Conservation (phyloP, 495 filamentous ascomycete genomes). For the Tuber umbilicatum region DNA sequence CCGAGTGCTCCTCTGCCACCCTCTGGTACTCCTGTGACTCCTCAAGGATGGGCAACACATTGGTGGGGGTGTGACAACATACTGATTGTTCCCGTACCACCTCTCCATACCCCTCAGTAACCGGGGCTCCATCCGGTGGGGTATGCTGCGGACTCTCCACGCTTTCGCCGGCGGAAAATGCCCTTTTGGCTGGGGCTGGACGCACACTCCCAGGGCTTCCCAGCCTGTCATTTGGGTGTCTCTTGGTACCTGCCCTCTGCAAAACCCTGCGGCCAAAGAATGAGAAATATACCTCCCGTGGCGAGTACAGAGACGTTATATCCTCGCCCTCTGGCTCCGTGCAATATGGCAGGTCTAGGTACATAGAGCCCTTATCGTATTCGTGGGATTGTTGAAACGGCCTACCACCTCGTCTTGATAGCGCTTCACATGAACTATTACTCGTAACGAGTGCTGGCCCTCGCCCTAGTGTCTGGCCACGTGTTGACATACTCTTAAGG, state of each 20-base stretch:
- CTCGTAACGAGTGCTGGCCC: background rate
- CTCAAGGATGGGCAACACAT: background rate
- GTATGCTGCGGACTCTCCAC: background rate
- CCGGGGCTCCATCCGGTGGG: too few species aligned
- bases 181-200: background rate
- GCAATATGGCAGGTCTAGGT: background rate
- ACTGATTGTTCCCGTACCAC: too few species aligned
- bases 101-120: too few species aligned
- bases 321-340: background rate
- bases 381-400: slow-evolving; percentile 13
- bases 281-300: slow-evolving; percentile 8
- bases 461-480: background rate
- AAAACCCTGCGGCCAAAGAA: slow-evolving; percentile 9
- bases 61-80: too few species aligned
- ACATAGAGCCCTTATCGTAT: slow-evolving; percentile 9
- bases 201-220: background rate
- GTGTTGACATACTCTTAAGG: background rate
- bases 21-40: background rate
- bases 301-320: slow-evolving; percentile 9
- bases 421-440: background rate
- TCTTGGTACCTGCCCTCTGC: background rate
- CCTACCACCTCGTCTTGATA: slow-evolving; percentile 7
- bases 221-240: background rate
- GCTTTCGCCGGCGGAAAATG: accelerated
- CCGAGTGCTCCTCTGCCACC: background rate